Evolutionary conservation across 331 rosid species (phyloP), one percentile per base, ranked within the genome.

Genomic region (Arachis monticola): DNA sequence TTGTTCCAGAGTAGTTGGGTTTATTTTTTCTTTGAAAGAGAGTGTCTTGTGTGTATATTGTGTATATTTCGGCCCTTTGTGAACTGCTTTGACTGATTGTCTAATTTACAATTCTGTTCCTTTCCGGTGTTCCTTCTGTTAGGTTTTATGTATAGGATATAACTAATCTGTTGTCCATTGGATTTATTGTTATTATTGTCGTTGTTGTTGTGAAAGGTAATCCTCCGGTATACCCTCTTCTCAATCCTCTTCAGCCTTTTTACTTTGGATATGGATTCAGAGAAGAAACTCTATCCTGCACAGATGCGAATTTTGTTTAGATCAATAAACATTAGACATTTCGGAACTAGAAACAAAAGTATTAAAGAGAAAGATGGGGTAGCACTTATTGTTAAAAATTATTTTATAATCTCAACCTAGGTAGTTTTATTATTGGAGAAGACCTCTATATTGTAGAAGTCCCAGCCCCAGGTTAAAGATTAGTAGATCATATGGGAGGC

Each of bases 1-100:
- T 51, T 12, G 46, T 42, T 64, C 44, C 52, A 17, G 47, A 41
- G 52, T 42, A 63, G 8, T 41, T 53, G 57, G 6, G 64, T 45
- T 52, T 14, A 52, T 41, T 74, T 42, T 48, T 64, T 32, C 50
- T 63, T 62, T 51, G 53, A 51, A 63, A 60, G 60, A 61, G 71
- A 73, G 52, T 73, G 53, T 44, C 63, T 60, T 3, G 30, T 62
- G 2, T 73, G 40, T 10, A n/a, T n/a, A n/a, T n/a, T n/a, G n/a
- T n/a, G n/a, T n/a, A 32, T 13, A 30, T 7, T 8, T 48, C 0
- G 35, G 1, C 52, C 32, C 27, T 2, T 11, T 5, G 48, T 7
- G 30, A 38, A 6, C 67, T 62, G 46, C 32, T 63, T 63, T 63
- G 32, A 63, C 11, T 63, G 68, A 63, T 13, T 57, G 35, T 22